Evolutionary conservation across 768 basidiomycete genomes (phyloP), one percentile per base, ranked within the genome.

Genomic region (Rhizopogon vesiculosus): DNA sequence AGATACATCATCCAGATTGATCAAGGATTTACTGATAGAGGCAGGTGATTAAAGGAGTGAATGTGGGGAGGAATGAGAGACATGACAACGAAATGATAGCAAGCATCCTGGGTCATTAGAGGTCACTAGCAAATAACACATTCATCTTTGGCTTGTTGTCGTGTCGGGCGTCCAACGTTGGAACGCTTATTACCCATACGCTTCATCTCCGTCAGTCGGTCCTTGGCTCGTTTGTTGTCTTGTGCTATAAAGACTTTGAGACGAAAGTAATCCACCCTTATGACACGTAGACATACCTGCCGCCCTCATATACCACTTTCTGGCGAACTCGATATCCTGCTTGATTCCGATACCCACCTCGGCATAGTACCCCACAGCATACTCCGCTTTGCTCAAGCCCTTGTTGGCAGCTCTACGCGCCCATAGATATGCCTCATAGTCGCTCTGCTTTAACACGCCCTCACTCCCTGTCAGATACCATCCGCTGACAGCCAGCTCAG

Each of bases 371-470:
- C 96, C 97, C 18, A 98, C 96, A 9, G 97, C 97, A 73, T 98
- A 99, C 72, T 99, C 97, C 0, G 97, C 97, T 71, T 97, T 98
- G 67, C 89, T 89, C 63, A 97, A 67, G 6, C 96, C 97, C 72
- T 97, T 98, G 71, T 98, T 97, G 22, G 94, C 97, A 16, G 95
- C 94, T 53, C 92, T 83, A 33, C 95, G 79, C 10, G 96, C 97
- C 97, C 97, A 99, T 41, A 99, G 72, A 71, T 97, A 99, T n/a
- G 97, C 97, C 69, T 99, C 97, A 2, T 89, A 90, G 70, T 99
- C 97, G 64, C 91, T 94, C 76, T 98, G 97, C 72, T 97, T 97
- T 64, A 99, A 73, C 2, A 98, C 92, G 2, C 91, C 91, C 65
- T 98, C 96, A 66, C 86, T 92, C 3, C 93, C 93, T 0, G 96